Percentiles rank a stretch among this genome's conserved stretches.
These are phyloP conservation scores for Macadamia tetraphylla DNA, from an alignment of 164 flowering plant genomes.

Conservation along the genomic window DNA sequence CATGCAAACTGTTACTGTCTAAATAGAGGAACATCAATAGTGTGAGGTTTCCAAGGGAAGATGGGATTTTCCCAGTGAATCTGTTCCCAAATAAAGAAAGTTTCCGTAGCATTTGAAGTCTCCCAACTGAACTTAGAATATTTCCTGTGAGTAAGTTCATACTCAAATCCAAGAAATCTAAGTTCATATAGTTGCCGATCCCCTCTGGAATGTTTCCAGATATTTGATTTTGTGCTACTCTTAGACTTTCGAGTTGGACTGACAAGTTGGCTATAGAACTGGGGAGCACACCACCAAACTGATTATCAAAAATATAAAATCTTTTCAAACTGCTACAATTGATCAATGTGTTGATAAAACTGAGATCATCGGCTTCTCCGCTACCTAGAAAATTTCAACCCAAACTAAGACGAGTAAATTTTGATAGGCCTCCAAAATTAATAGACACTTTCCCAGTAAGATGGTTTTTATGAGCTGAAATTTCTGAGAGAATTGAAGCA, in stretches of 20 bases:
- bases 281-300: slow-evolving; percentile 26
- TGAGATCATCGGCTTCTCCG: slow-evolving; percentile 18
- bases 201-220: slow-evolving; percentile 29
- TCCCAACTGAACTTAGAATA: slow-evolving; percentile 22
- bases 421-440: not conserved
- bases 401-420: not conserved
- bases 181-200: slow-evolving; percentile 22
- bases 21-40: slow-evolving; percentile 11
- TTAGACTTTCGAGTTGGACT: not conserved
- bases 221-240: not conserved
- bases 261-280: slow-evolving; percentile 27
- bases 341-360: slow-evolving; percentile 22
- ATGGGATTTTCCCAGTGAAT: slow-evolving; percentile 26
- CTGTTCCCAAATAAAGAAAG: slow-evolving; percentile 8
- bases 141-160: not conserved
- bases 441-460: not conserved
- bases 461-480: not conserved
- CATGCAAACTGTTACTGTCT: slow-evolving; percentile 16
- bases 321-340: slow-evolving; percentile 23
- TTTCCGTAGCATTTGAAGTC: slow-evolving; percentile 13
- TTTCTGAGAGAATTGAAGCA: not conserved
- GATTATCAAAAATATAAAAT: slow-evolving; percentile 14
- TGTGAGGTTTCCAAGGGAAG: slow-evolving; percentile 25
- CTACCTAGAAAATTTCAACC: not conserved
- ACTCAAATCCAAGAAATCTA: slow-evolving; percentile 8